These are phyloP conservation scores for Fusarium begoniae DNA, from an alignment of 2,329 filamentous ascomycete species.

Conservation along the genomic window DNA sequence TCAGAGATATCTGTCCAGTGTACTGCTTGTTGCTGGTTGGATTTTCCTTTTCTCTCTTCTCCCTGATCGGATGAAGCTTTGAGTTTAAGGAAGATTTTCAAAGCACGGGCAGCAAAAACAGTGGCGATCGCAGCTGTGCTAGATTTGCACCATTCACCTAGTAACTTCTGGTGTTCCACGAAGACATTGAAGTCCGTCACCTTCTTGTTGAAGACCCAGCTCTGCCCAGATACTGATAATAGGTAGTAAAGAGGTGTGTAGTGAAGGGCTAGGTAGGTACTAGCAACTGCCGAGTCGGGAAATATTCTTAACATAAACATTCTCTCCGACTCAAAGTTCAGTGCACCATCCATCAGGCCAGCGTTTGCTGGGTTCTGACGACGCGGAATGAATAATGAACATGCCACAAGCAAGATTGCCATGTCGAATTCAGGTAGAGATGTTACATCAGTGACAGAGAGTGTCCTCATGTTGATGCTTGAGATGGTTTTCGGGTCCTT, in stretches of 20 bases:
- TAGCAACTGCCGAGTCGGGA: slow-evolving; percentile 54
- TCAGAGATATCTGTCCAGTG: slow-evolving; percentile 54
- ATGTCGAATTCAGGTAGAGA: slow-evolving; percentile 51
- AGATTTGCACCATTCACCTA: slow-evolving; percentile 58
- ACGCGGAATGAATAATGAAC: slow-evolving; percentile 51
- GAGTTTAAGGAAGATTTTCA: slow-evolving; percentile 56
- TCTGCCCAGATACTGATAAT: slow-evolving; percentile 66
- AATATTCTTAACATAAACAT: slow-evolving; percentile 54
- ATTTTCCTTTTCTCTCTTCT: slow-evolving; percentile 2
- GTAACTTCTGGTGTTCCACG: slow-evolving; percentile 56
- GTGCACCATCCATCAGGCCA: slow-evolving; percentile 37
- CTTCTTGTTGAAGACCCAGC: slow-evolving; percentile 67
- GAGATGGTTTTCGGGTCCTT: slow-evolving; percentile 39
- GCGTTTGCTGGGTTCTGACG: slow-evolving; percentile 44
- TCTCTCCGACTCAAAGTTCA: slow-evolving; percentile 35
- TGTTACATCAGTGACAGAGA: slow-evolving; percentile 50
- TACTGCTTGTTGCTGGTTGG: slow-evolving; percentile 10
- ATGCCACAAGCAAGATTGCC: slow-evolving; percentile 52
- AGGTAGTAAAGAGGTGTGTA: slow-evolving; percentile 67
- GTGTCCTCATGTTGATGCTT: slow-evolving; percentile 45
- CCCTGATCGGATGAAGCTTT: not conserved
- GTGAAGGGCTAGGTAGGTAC: slow-evolving; percentile 66
- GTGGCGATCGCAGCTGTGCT: slow-evolving; percentile 57
- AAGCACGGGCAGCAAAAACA: slow-evolving; percentile 61
- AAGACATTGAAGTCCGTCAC: slow-evolving; percentile 56